These are phyloP conservation scores for Zizania latifolia DNA, from an alignment of 176 grass and related monocot species.

Conservation along the genomic window DNA sequence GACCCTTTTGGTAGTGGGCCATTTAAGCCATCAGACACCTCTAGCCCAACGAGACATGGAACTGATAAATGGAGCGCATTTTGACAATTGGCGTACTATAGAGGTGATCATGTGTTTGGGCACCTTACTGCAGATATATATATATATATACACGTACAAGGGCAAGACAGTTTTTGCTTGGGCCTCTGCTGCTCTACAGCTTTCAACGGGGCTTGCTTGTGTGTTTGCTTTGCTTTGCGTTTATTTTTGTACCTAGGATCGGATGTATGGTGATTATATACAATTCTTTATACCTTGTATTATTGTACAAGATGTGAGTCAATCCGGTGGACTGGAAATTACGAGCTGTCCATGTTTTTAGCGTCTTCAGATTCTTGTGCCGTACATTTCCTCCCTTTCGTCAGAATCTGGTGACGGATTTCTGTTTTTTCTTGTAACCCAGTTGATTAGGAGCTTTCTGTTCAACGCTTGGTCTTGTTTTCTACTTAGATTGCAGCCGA, in stretches of 20 bases:
- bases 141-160: constrained; percentile 47
- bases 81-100: constrained; percentile 47
- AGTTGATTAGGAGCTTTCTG: too few relatives aligned
- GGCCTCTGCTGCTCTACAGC: constrained; percentile 24
- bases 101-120: constrained; percentile 28
- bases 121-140: constrained; percentile 54
- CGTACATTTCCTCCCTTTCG: background rate
- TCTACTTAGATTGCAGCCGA: too few relatives aligned
- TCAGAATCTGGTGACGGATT: too few relatives aligned
- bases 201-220: constrained; percentile 24
- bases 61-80: constrained; percentile 75
- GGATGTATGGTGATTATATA: constrained; percentile 33
- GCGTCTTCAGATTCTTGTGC: background rate
- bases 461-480: too few relatives aligned
- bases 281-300: constrained; percentile 72
- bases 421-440: too few relatives aligned
- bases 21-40: constrained; percentile 50
- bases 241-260: constrained; percentile 43
- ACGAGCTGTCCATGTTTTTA: background rate
- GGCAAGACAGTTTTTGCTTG: constrained; percentile 34
- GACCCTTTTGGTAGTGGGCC: constrained; percentile 69
- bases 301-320: constrained; percentile 40
- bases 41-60: constrained; percentile 78
- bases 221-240: constrained; percentile 38
- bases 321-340: constrained; percentile 3